A percentile compares a stretch with the other conserved stretches of the same genome.
phyloP scores from a whole-genome alignment of 2,329 filamentous ascomycete species.

The Claviceps pusilla region DNA sequence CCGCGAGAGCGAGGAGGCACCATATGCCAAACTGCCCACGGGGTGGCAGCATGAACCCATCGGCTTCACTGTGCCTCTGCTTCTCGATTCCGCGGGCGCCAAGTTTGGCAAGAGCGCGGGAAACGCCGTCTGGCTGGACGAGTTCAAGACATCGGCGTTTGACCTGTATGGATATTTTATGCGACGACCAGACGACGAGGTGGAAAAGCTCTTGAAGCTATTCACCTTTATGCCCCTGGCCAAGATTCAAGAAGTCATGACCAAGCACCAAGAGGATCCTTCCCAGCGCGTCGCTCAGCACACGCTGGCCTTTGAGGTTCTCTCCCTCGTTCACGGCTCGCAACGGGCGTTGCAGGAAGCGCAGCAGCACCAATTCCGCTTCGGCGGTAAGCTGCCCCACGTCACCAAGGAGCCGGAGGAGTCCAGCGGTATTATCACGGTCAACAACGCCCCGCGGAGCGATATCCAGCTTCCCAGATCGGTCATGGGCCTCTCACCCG shows the following conservation, averaged over 20 bases:
- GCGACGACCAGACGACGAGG: conserved; percentile 62
- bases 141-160: conserved; percentile 62
- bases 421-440: conserved; percentile 19
- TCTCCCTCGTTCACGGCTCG: conserved; percentile 62
- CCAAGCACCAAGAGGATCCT: conserved; percentile 50
- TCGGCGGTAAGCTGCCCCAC: conserved; percentile 21
- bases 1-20: conserved; percentile 39
- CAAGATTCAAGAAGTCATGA: conserved; percentile 54
- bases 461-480: conserved; percentile 45
- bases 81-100: conserved; percentile 69
- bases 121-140: conserved; percentile 87
- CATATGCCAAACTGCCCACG: conserved; percentile 22
- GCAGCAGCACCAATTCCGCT: conserved; percentile 35
- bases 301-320: conserved; percentile 64
- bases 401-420: conserved; percentile 16
- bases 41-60: conserved; percentile 44
- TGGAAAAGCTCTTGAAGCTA: conserved; percentile 69
- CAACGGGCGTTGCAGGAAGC: conserved; percentile 49
- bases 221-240: conserved; percentile 74
- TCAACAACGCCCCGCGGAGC: conserved; percentile 33
- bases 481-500: conserved; percentile 41
- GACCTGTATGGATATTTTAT: conserved; percentile 89
- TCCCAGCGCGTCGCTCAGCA: conserved; percentile 69
- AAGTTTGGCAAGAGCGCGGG: conserved; percentile 94
- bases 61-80: conserved; percentile 78